Base-by-base conservation (phyloP, 305 asterid genomes). In the Fraxinus paxiana region DNA sequence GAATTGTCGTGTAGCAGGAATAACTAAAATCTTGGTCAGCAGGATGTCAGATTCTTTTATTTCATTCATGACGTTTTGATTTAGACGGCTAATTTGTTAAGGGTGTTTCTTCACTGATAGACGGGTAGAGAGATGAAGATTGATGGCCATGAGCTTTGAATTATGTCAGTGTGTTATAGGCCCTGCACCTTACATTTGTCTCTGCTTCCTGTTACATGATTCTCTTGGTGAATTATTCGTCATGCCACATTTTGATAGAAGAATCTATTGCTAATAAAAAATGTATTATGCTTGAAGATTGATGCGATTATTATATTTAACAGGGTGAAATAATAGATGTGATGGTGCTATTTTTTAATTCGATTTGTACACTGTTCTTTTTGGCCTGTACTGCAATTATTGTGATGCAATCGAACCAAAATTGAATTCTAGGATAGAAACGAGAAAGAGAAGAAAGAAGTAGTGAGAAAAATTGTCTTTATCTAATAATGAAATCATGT, bases 101-200 rank as follows among this genome's bases (percentile, higher is more conserved):
- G 59, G 61, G 13, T 43, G 43, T 54, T 54, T 54, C 35, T 59
- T 73, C 35, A 41, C 48, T 37, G 18, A 34, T 77, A 35, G 65
- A 38, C n/a, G 30, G 48, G 79, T 59, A 30, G 79, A 80, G 61
- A 71, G 63, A 38, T 76, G 28, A 28, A 72, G 73, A 82, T 77
- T 70, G 18, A 10, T 59, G 20, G 59, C 81, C 83, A 18, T 41
- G 72, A 65, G 74, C 56, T 73, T 61, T 80, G 6, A 65, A 67
- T 61, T 65, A 41, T 76, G 78, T 51, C 38, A 28, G 30, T 28
- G 26, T 71, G 69, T 30, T 26, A 8, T 37, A 37, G 8, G 33
- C 82, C 67, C 80, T 15, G 4, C 26, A 0, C 35, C 69, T 79
- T 77, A 26, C 79, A 31, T 26, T 76, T 77, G 73, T 33, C 80